Conservation (phyloP, 148 eudicot species). For the Rhododendron mucronatum region DNA sequence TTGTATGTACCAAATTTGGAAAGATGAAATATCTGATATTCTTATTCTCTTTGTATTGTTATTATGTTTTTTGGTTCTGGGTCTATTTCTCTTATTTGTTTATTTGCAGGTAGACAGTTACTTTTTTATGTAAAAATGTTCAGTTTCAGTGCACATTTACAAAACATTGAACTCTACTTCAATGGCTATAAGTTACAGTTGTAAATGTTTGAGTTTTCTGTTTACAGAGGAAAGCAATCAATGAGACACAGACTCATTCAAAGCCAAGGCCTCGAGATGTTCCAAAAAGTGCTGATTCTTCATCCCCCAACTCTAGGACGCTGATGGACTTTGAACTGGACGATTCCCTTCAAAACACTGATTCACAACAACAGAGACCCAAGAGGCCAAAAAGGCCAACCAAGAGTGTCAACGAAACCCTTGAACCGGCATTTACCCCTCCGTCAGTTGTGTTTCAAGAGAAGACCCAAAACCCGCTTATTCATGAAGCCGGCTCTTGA, state of each 20-base stretch:
- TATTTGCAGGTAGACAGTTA: not conserved
- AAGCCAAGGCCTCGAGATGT: conserved; percentile 44
- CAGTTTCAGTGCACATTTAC: not conserved
- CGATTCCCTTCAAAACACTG: conserved; percentile 29
- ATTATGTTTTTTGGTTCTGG: not conserved
- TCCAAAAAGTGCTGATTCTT: conserved; percentile 26
- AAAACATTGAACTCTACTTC: not conserved
- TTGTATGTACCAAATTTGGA: not conserved
- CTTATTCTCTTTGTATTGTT: not conserved
- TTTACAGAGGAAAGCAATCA: conserved; percentile 68
- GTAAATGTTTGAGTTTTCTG: conserved; percentile 1
- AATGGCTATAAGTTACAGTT: not conserved
- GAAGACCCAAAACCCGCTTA: conserved; percentile 19
- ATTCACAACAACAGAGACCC: conserved; percentile 38
- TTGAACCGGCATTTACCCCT: conserved; percentile 70
- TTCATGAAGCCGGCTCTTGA: conserved; percentile 13
- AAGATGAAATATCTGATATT: not conserved
- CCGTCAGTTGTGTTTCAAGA: conserved; percentile 15
- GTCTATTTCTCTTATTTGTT: not conserved
- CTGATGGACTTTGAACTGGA: conserved; percentile 35
- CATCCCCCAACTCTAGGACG: conserved; percentile 25
- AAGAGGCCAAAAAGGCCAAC: conserved; percentile 82
- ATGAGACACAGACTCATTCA: conserved; percentile 47
- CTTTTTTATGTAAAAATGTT: not conserved
- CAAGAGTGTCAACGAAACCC: conserved; percentile 78